Base-by-base conservation (phyloP, 2,329 filamentous ascomycete species). In the Verticillium isaacii region DNA sequence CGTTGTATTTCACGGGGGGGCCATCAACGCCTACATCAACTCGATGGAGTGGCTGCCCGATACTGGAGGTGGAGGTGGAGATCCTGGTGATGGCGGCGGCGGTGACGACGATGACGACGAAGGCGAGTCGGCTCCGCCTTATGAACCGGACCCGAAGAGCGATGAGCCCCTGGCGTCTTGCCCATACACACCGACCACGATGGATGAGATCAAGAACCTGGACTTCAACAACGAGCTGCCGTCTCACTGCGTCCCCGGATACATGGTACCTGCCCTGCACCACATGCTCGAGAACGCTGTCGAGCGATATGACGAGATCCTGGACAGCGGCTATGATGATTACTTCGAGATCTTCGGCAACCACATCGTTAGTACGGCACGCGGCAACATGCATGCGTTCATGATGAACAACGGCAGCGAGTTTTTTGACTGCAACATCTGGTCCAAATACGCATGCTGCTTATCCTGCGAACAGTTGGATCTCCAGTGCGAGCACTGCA, bases 1-100 rank as follows among this genome's bases (percentile, higher is more conserved):
- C 23, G 59, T 65, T 5, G 54, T 56, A 29, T 17, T 62, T 32
- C 50, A 32, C 6, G 62, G 62, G 0, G 65, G 66, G 0, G 32
- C 32, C 2, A 19, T 67, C 58, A 65, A 65, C 17, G 66, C 60
- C 14, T 67, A 64, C 3, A 57, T 66, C 37, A 66, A 67, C 1
- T 32, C 54, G 29, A 29, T 29, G 29, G 29, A 29, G 29, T 29
- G 29, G 29, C 29, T 29, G 29, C 29, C 29, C 29, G 29, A 1
- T 6, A 29, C 29, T 29, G 29, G 29, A 29, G 29, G 5, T 29
- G 29, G 29, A 29, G 29, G 29, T 5, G 29, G 29, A 29, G 29
- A 29, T 29, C 29, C 29, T 5, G 29, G 29, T 29, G 29, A 29
- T 29, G 29, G 29, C 29, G 29, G 29, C 5, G 29, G 29, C 29